Base-by-base conservation (phyloP, 2,329 filamentous ascomycete genomes). In the Aquanectria penicillioides region DNA sequence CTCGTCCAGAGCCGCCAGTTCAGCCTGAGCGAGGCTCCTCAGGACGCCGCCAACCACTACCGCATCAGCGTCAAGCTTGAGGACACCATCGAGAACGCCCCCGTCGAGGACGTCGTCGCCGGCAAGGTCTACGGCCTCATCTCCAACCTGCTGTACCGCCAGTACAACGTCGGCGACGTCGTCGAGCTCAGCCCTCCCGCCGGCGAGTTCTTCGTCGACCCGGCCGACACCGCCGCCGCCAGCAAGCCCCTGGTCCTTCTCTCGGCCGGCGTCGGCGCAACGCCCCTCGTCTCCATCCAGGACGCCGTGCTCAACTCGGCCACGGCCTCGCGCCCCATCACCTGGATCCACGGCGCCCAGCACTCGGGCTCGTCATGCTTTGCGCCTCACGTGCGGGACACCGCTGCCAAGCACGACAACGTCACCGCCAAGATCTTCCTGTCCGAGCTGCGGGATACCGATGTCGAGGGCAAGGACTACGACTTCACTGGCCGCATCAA, bases 21-120 rank as follows among this genome's bases (percentile, higher is more conserved):
- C 78, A 91, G 87, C 41, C 80, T 94, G 54, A 90, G 86, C 69
- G 87, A 91, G 66, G 80, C 77, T 3, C 80, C 81, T 4, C 64
- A 65, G 20, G 66, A 65, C n/a, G 79, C 81, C 43, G 81, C 81
- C 7, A 78, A 79, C 13, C 83, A 87, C 74, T 92, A 92, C 75
- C 85, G 91, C 52, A 87, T 94, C 76, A 90, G 86, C 64, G 87
- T 94, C 61, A 94, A 93, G 82, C 84, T 80, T 56, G 89, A 86
- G 63, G 86, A 83, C 29, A 70, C 71, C 3, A 44, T 71, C 12
- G 68, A 70, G 26, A 56, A 68, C 23, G 65, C 68, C 5, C 55
- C 67, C 2, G 9, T 64, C 10, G 73, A 76, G 25, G 78, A 78
- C 44, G 63, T 74, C 5, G 69, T 68, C 18, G 67, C 70, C 23